Conservation (phyloP, 2,329 filamentous ascomycete species). For the Elsinoe perseae region DNA sequence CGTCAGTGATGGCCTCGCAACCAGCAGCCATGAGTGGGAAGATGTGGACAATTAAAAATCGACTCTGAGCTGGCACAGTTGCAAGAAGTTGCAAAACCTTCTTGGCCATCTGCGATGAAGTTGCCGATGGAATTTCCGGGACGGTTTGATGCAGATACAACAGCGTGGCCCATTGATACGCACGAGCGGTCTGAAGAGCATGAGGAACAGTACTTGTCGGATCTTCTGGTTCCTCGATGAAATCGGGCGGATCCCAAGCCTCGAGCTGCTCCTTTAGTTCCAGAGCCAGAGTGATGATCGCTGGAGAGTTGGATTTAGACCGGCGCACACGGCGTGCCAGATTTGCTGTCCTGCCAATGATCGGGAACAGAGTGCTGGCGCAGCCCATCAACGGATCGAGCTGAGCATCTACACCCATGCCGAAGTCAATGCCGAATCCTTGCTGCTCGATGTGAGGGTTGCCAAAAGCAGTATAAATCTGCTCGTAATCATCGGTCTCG, state of each 20-base stretch:
- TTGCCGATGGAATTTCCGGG: slow-evolving; percentile 54
- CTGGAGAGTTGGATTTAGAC: slow-evolving; percentile 49
- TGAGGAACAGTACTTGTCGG: slow-evolving; percentile 55
- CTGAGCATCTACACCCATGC: slow-evolving; percentile 40
- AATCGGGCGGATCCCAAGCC: slow-evolving; percentile 51
- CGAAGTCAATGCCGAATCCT: slow-evolving; percentile 33
- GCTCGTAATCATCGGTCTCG: slow-evolving; percentile 48
- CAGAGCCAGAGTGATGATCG: slow-evolving; percentile 55
- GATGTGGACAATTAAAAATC: slow-evolving; percentile 60
- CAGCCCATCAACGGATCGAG: slow-evolving; percentile 67
- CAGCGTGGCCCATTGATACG: slow-evolving; percentile 59
- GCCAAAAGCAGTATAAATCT: slow-evolving; percentile 30
- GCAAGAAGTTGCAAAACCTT: slow-evolving; percentile 55
- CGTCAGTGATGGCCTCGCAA: slow-evolving; percentile 52
- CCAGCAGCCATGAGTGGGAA: slow-evolving; percentile 62
- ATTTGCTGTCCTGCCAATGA: slow-evolving; percentile 59
- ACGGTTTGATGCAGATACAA: slow-evolving; percentile 62
- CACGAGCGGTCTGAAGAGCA: slow-evolving; percentile 58
- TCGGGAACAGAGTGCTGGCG: slow-evolving; percentile 58
- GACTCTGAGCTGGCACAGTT: slow-evolving; percentile 54
- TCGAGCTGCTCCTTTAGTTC: slow-evolving; percentile 55
- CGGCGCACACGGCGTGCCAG: slow-evolving; percentile 56
- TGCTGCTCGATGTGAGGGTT: slow-evolving; percentile 17
- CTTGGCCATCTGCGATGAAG: slow-evolving; percentile 52
- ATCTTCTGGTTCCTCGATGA: slow-evolving; percentile 56